A percentile compares a stretch with the other conserved stretches of the same genome.
These are phyloP conservation scores for Beauveria varroae DNA, from an alignment of 2,329 filamentous ascomycete genomes.

Conservation along the genomic window DNA sequence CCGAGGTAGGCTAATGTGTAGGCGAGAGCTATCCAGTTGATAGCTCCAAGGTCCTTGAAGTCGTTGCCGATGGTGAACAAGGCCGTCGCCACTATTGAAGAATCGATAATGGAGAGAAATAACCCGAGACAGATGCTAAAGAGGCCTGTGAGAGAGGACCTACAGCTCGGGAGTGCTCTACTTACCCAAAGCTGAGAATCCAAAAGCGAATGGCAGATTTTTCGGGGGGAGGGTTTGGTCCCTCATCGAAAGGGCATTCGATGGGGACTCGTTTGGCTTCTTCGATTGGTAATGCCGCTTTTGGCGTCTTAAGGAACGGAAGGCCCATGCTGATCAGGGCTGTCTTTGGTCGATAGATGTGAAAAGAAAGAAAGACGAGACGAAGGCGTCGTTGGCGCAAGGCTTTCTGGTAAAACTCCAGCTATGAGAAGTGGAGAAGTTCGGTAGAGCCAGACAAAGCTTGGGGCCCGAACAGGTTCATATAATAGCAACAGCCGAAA, in stretches of 20 bases:
- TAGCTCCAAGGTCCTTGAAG: slow-evolving; percentile 34
- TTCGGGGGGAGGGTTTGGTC: neutral
- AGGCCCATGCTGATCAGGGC: neutral
- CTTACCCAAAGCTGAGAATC: slow-evolving; percentile 11
- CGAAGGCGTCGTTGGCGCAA: neutral
- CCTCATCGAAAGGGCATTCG: neutral
- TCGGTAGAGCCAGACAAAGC: neutral
- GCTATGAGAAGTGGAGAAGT: neutral
- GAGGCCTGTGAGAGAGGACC: neutral
- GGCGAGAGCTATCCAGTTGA: slow-evolving; percentile 49
- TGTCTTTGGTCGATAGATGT: neutral
- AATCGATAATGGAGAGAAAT: slow-evolving; percentile 52
- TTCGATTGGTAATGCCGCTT: neutral
- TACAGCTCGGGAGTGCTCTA: neutral
- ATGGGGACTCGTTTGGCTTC: neutral
- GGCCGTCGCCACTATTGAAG: slow-evolving; percentile 52
- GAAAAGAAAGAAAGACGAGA: neutral
- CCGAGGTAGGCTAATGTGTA: slow-evolving; percentile 51
- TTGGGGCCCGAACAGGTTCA: neutral
- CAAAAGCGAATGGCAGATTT: slow-evolving; percentile 5
- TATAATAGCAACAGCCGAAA: neutral
- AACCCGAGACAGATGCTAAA: slow-evolving; percentile 42
- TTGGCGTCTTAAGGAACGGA: neutral
- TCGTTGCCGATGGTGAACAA: slow-evolving; percentile 48
- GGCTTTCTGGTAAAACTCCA: neutral